phyloP scores from a whole-genome alignment of 441 rosid genomes.

The Erodium trifolium region DNA sequence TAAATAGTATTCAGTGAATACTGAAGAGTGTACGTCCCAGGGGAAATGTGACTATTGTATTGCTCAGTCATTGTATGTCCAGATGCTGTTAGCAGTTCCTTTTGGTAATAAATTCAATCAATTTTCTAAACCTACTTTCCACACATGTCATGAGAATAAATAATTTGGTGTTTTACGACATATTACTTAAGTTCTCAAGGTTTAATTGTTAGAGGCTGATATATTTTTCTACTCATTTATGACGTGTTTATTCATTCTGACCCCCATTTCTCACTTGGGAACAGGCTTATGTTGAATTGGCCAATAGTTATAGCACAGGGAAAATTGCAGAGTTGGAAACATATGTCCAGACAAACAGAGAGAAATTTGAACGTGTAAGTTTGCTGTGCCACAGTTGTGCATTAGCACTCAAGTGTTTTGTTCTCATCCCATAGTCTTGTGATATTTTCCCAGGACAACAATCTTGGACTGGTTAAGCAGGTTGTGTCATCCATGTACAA shows the following conservation, averaged over 20 bases:
- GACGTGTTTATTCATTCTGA: not conserved
- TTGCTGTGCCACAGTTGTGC: not conserved
- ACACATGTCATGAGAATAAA: no score
- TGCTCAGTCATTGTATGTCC: not conserved
- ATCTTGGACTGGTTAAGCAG: slow-evolving; percentile 91
- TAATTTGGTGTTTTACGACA: not conserved
- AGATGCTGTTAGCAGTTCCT: not conserved
- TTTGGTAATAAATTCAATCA: no score
- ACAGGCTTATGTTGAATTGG: slow-evolving; percentile 74
- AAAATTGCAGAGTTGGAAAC: slow-evolving; percentile 51
- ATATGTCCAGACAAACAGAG: slow-evolving; percentile 40
- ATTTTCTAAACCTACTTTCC: no score
- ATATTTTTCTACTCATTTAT: not conserved
- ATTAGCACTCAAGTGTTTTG: not conserved
- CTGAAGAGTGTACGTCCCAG: not conserved
- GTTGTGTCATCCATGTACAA: slow-evolving; percentile 86
- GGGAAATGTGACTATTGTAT: not conserved
- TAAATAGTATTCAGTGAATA: not conserved
- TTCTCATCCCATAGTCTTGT: slow-evolving; percentile 19
- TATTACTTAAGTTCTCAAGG: not conserved
- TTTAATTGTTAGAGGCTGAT: not conserved
- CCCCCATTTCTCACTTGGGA: slow-evolving; percentile 17
- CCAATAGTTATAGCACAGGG: slow-evolving; percentile 53
- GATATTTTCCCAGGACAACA: slow-evolving; percentile 59
- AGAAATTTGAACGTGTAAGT: slow-evolving; percentile 60